Conservation (phyloP, 345 rosid genomes). For the Syzygium oleosum region DNA sequence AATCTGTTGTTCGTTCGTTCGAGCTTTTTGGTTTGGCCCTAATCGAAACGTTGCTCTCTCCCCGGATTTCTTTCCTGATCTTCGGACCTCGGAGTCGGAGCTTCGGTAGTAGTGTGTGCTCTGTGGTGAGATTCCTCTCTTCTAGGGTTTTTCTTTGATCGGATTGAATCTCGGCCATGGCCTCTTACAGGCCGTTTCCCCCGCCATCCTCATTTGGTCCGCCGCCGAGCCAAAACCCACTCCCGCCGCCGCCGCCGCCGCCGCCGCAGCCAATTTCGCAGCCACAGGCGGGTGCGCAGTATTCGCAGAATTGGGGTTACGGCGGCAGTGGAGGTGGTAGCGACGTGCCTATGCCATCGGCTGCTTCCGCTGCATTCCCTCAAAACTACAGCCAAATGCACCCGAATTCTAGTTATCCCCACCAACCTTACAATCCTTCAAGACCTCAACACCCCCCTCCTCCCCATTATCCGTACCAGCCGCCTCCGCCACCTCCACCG, state of each 20-base stretch:
- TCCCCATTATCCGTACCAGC: slow-evolving; percentile 61
- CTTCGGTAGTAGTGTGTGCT: not conserved
- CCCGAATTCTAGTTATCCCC: slow-evolving; percentile 8
- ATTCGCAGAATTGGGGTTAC: slow-evolving; percentile 20
- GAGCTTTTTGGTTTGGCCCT: not conserved
- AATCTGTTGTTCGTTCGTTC: not conserved
- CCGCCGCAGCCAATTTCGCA: slow-evolving; percentile 4
- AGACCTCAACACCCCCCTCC: slow-evolving; percentile 51
- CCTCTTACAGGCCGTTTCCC: slow-evolving; percentile 41
- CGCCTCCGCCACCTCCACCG: slow-evolving; percentile 55
- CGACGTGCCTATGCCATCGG: slow-evolving; percentile 13
- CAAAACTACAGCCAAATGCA: slow-evolving; percentile 6
- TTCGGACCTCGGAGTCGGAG: not conserved
- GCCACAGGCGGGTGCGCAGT: slow-evolving; percentile 23
- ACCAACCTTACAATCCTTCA: slow-evolving; percentile 21
- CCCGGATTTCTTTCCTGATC: not conserved
- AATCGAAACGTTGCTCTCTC: not conserved
- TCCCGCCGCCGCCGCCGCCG: slow-evolving; percentile 16
- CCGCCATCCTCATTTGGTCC: slow-evolving; percentile 32
- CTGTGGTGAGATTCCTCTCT: not conserved
- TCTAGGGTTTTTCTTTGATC: not conserved
- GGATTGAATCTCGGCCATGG: slow-evolving; percentile 10
- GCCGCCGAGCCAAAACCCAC: slow-evolving; percentile 15
- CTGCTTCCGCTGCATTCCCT: slow-evolving; percentile 13
- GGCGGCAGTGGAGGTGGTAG: not conserved